These are phyloP conservation scores for Boletales sp. DNA, from an alignment of 768 basidiomycete genomes.

Conservation along the genomic window DNA sequence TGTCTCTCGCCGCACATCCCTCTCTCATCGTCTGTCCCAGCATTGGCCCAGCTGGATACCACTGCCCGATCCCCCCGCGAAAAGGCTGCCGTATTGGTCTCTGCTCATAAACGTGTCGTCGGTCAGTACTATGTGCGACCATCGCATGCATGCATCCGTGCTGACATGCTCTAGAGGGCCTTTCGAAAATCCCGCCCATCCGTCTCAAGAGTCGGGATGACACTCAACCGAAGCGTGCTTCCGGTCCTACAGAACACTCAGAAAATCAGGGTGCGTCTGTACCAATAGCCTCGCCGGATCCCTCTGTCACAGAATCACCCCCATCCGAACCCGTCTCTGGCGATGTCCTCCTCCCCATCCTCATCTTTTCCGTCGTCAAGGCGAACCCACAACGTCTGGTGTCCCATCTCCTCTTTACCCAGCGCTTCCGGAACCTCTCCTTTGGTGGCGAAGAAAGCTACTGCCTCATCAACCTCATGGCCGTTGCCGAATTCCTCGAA, in stretches of 20 bases:
- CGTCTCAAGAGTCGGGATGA: constrained; percentile 63
- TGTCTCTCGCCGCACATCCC: constrained; percentile 2
- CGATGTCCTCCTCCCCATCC: constrained; percentile 86
- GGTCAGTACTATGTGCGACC: constrained; percentile 41
- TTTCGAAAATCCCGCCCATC: constrained; percentile 70
- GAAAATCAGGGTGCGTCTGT: constrained; percentile 3
- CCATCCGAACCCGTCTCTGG: constrained; percentile 62
- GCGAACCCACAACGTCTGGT: constrained; percentile 81
- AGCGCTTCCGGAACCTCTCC: constrained; percentile 28
- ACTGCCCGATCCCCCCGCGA: constrained; percentile 60
- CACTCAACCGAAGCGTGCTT: not conserved
- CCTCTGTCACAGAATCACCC: not conserved
- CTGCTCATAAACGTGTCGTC: constrained; percentile 82
- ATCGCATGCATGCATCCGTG: not conserved
- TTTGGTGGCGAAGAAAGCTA: constrained; percentile 75
- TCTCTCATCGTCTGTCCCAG: constrained; percentile 35
- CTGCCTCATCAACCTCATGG: constrained; percentile 91
- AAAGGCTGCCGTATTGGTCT: constrained; percentile 78
- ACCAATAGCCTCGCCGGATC: constrained; percentile 2
- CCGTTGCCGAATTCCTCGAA: constrained; percentile 93
- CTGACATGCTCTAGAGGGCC: constrained; percentile 51
- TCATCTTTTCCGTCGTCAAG: constrained; percentile 93
- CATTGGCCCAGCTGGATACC: constrained; percentile 49
- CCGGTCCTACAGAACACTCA: not conserved
- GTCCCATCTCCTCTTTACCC: constrained; percentile 43